Conservation (phyloP, 2,329 filamentous ascomycete genomes). For the Neonectria sp. region DNA sequence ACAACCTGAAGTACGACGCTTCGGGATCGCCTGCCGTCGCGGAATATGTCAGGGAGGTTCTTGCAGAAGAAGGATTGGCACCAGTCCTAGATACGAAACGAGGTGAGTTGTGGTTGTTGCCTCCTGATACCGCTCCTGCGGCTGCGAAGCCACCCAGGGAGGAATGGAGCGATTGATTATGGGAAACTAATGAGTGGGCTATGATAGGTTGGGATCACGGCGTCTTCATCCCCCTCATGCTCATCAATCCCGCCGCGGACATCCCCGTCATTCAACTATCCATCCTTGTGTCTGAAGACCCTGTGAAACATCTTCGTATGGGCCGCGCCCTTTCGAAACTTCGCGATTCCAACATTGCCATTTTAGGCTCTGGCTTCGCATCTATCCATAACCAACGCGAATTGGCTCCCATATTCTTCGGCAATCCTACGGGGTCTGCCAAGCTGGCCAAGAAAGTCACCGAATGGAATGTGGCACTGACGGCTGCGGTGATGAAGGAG, state of each 20-base stretch:
- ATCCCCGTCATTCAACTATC: slow-evolving; percentile 1
- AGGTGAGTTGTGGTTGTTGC: not conserved
- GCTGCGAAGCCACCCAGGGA: not conserved
- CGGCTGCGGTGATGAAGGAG: not conserved
- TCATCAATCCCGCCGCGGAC: slow-evolving; percentile 1
- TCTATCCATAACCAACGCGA: not conserved
- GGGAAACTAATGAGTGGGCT: not conserved
- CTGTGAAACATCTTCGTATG: not conserved
- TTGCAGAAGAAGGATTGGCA: not conserved
- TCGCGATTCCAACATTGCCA: slow-evolving; percentile 8
- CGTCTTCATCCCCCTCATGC: slow-evolving; percentile 3
- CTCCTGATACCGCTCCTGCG: no score
- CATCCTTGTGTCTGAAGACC: not conserved
- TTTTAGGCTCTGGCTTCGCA: not conserved
- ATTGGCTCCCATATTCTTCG: not conserved
- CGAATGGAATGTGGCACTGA: slow-evolving; percentile 3
- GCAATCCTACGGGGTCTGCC: not conserved
- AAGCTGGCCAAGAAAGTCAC: not conserved
- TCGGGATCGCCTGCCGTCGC: not conserved
- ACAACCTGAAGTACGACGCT: not conserved
- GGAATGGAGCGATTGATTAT: not conserved
- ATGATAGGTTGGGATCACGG: slow-evolving; percentile 1
- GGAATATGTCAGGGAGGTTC: not conserved
- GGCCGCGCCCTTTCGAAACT: slow-evolving; percentile 4
- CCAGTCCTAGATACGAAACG: not conserved